phyloP scores from a whole-genome alignment of 306 rosid genomes.

The Astragalus membranaceus region DNA sequence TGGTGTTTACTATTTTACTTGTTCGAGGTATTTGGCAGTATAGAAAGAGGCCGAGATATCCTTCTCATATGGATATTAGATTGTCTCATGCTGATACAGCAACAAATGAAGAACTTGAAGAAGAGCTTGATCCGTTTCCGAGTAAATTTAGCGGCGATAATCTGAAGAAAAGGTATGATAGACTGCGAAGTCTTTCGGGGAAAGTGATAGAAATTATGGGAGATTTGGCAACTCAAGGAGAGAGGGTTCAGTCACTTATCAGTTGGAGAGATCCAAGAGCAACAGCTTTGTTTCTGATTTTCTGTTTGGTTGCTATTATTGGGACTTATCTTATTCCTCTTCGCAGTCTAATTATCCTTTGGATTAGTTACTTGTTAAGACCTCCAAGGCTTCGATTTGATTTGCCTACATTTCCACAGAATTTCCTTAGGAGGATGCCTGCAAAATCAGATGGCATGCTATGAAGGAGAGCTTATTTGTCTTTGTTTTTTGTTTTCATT shows the following conservation, averaged over 20 bases:
- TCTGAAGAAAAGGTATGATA: slow-evolving; percentile 33
- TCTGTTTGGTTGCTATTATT: slow-evolving; percentile 23
- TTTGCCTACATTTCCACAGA: slow-evolving; percentile 30
- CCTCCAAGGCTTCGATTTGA: slow-evolving; percentile 31
- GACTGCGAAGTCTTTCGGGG: slow-evolving; percentile 34
- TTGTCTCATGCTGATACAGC: slow-evolving; percentile 32
- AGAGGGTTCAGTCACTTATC: slow-evolving; percentile 34
- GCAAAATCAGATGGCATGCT: slow-evolving; percentile 45
- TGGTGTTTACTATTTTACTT: background rate
- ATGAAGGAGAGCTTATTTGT: background rate
- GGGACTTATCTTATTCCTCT: slow-evolving; percentile 22
- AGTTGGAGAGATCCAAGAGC: slow-evolving; percentile 56
- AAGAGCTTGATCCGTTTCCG: slow-evolving; percentile 37
- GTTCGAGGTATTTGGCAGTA: slow-evolving; percentile 11
- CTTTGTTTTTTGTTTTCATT: background rate
- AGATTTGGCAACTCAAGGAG: slow-evolving; percentile 50
- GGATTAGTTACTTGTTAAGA: slow-evolving; percentile 12
- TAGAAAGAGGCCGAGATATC: slow-evolving; percentile 34
- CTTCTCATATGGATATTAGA: slow-evolving; percentile 35
- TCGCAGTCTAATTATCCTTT: background rate
- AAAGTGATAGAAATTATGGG: slow-evolving; percentile 29
- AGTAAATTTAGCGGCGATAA: slow-evolving; percentile 7
- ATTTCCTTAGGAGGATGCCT: slow-evolving; percentile 53
- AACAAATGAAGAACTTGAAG: slow-evolving; percentile 38
- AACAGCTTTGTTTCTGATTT: slow-evolving; percentile 29